Evolutionary conservation across 306 rosid genomes (phyloP), one percentile per base, ranked within the genome.

Genomic region (Lotus japonicus): DNA sequence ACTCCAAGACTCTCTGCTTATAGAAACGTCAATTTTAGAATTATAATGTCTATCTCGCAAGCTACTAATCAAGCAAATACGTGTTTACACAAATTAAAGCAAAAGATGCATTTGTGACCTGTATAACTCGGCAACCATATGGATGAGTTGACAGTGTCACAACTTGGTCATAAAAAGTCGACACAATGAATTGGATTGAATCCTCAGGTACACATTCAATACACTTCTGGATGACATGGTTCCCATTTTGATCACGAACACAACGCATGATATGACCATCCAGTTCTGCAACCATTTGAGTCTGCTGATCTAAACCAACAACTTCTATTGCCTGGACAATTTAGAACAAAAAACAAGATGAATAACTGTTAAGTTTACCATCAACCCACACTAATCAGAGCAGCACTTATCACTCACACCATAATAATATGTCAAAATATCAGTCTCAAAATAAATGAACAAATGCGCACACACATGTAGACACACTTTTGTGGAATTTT

Each of bases 131-230:
- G 68, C 98, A 92, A 48, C 98, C 97, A 70, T 89, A 90, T 11
- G 98, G 98, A 76, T 92, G 98, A 73, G 97, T 88, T 60, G 98
- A 92, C 70, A 92, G 89, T 26, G 82, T 79, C 74, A 92, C 94
- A 35, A 92, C 97, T 81, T 90, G 97, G 64, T 86, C 98, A 76
- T 76, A 89, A 77, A 92, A 92, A 0, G 97, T 86, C 16, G 97
- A 88, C 50, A 92, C 87, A 55, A 92, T 92, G 58, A 92, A 92
- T 7, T 76, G 77, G 59, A 90, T 86, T 7, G 82, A 89, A 68
- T 83, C 89, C 58, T 92, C 98, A 64, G 98, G 97, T 31, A 92
- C 94, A 82, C 98, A 92, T 77, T 92, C 98, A 72, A 92, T 92
- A 77, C 97, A 90, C 80, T 90, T 92, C 77, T 92, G 97, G 76